Evolutionary conservation across 2,329 filamentous ascomycete genomes (phyloP).

Genomic region (Periconia sp.): DNA sequence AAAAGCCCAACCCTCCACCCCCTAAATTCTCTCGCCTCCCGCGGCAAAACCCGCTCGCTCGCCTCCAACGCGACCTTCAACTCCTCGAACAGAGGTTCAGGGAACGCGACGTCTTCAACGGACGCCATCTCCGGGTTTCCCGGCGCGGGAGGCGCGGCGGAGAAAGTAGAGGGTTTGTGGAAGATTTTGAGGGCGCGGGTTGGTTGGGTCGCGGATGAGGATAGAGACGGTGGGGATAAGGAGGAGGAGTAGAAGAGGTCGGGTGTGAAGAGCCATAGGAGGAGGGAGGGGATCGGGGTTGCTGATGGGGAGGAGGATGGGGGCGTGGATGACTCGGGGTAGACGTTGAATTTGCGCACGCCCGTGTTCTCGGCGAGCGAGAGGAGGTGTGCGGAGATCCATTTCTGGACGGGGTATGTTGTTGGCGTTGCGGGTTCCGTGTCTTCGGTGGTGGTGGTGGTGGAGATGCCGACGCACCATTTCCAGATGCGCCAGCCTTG

Average conservation of each 20-base stretch:
- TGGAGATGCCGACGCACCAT: conserved; percentile 44
- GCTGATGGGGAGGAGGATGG: neutral
- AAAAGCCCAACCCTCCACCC: conserved; percentile 70
- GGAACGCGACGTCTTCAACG: conserved; percentile 57
- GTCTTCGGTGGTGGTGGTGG: neutral
- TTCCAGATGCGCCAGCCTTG: conserved; percentile 56
- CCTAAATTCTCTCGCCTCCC: conserved; percentile 59
- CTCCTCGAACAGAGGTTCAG: conserved; percentile 51
- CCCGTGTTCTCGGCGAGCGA: conserved; percentile 59
- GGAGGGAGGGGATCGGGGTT: conserved; percentile 20
- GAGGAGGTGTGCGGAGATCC: conserved; percentile 59
- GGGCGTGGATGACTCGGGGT: conserved; percentile 10
- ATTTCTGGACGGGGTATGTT: conserved; percentile 40
- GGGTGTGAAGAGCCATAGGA: conserved; percentile 64
- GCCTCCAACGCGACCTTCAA: conserved; percentile 49
- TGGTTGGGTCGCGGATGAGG: conserved; percentile 33
- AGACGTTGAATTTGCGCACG: conserved; percentile 60
- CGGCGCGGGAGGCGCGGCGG: conserved; percentile 15
- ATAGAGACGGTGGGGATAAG: conserved; percentile 7
- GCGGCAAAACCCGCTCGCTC: conserved; percentile 58
- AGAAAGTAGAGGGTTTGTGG: conserved; percentile 45
- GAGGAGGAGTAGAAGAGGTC: conserved; percentile 59
- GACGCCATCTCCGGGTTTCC: conserved; percentile 44
- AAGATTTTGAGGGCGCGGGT: conserved; percentile 61
- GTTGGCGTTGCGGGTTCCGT: conserved; percentile 1